These are phyloP conservation scores for Mycothermus thermophilus DNA, from an alignment of 495 filamentous ascomycete genomes.

Conservation along the genomic window DNA sequence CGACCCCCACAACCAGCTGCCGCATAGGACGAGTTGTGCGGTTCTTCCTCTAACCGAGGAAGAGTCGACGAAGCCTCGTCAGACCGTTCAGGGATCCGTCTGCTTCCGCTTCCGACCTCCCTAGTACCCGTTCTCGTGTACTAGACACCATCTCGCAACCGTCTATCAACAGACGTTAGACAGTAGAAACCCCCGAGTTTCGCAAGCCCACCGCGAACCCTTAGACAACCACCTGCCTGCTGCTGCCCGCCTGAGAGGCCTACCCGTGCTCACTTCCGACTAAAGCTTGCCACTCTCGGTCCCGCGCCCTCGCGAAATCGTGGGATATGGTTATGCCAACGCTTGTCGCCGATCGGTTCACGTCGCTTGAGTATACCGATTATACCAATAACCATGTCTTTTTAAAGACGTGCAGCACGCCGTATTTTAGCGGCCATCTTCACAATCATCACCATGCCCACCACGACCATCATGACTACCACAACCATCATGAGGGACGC, in stretches of 20 bases:
- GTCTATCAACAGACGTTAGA: conserved; percentile 1
- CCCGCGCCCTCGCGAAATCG: conserved; percentile 14
- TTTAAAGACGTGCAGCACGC: conserved; percentile 18
- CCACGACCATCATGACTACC: conserved; percentile 14
- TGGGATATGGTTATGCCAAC: conserved; percentile 44
- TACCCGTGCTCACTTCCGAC: conserved; percentile 3
- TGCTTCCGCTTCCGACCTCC: conserved; percentile 74
- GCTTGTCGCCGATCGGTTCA: conserved; percentile 30
- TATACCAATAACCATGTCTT: conserved; percentile 33
- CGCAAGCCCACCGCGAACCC: neutral
- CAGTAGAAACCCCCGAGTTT: neutral
- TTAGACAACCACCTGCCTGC: neutral
- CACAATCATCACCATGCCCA: conserved; percentile 25
- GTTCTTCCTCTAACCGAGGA: conserved; percentile 94
- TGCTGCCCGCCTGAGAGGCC: neutral
- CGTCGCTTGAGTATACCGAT: conserved; percentile 24
- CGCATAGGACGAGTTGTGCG: conserved; percentile 93
- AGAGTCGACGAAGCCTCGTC: conserved; percentile 85
- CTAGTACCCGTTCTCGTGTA: conserved; percentile 41
- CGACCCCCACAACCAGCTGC: conserved; percentile 66
- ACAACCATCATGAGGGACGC: conserved; percentile 16
- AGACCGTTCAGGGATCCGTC: conserved; percentile 67
- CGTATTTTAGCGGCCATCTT: too few relatives aligned
- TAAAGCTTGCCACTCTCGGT: too few relatives aligned
- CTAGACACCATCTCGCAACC: conserved; percentile 1